These are phyloP conservation scores for Tylopilus intermedius DNA, from an alignment of 768 basidiomycete species.

Conservation along the genomic window DNA sequence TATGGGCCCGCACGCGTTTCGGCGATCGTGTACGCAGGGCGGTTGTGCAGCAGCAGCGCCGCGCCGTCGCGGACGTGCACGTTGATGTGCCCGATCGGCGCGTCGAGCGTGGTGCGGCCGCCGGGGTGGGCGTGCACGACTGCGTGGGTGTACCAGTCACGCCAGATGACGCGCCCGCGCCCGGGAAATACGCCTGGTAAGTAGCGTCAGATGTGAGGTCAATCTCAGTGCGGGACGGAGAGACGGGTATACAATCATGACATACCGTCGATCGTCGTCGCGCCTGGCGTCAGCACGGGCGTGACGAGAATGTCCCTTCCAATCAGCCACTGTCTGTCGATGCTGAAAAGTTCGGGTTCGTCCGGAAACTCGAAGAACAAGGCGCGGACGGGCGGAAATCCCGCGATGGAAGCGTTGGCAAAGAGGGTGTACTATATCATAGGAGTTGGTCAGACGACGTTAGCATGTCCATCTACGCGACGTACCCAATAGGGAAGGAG, in stretches of 20 bases:
- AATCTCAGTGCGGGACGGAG: no score
- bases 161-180: slow-evolving; percentile 51
- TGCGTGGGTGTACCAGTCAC: slow-evolving; percentile 67
- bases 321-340: slow-evolving; percentile 67
- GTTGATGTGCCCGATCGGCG: slow-evolving; percentile 68
- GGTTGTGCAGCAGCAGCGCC: slow-evolving; percentile 53
- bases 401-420: slow-evolving; percentile 54
- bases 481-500: slow-evolving; percentile 71
- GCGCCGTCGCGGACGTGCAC: slow-evolving; percentile 66
- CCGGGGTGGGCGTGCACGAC: slow-evolving; percentile 40
- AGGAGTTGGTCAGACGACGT: slow-evolving; percentile 24
- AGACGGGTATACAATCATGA: neutral
- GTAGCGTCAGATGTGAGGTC: neutral
- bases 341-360: slow-evolving; percentile 55
- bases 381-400: slow-evolving; percentile 66
- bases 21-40: slow-evolving; percentile 58
- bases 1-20: slow-evolving; percentile 60
- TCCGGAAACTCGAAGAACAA: slow-evolving; percentile 75
- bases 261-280: slow-evolving; percentile 58
- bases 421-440: slow-evolving; percentile 60
- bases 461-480: neutral
- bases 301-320: slow-evolving; percentile 69
- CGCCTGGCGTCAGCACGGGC: slow-evolving; percentile 65
- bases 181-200: slow-evolving; percentile 58
- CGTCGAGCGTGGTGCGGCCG: slow-evolving; percentile 15